Evolutionary conservation across 345 rosid genomes (phyloP).

Genomic region (Ceriops decandra): DNA sequence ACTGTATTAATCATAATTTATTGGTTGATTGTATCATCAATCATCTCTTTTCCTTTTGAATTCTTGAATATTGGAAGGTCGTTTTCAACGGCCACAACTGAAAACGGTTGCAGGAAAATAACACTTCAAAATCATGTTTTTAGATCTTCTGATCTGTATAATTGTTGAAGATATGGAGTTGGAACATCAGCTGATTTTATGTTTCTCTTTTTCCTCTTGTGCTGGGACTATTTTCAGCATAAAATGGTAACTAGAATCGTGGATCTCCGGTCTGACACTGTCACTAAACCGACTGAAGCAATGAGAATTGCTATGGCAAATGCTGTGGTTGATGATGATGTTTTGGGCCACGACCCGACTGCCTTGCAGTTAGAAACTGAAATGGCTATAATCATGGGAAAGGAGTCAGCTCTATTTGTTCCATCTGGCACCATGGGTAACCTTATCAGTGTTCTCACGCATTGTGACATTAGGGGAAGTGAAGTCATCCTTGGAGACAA

Average conservation of each 20-base stretch:
- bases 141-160: no score
- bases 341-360: constrained; percentile 61
- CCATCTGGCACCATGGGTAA: constrained; percentile 98
- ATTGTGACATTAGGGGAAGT: constrained; percentile 81
- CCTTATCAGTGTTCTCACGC: constrained; percentile 85
- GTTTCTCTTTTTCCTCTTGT: not conserved
- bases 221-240: constrained; percentile 24
- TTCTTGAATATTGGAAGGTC: not conserved
- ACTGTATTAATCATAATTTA: not conserved
- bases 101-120: constrained; percentile 26
- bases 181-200: not conserved
- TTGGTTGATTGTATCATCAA: no score
- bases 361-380: constrained; percentile 61
- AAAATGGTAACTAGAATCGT: constrained; percentile 60
- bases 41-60: no score
- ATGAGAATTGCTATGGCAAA: constrained; percentile 88
- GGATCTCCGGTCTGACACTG: constrained; percentile 92
- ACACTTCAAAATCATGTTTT: constrained; percentile 8
- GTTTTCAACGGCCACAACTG: not conserved
- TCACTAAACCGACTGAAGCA: constrained; percentile 78
- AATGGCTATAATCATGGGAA: constrained; percentile 64
- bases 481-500: constrained; percentile 86
- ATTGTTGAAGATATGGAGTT: no score
- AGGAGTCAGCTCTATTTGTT: constrained; percentile 85
- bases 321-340: constrained; percentile 94